Base-by-base conservation (phyloP, 140 eudicot species). In the Senecio squalidus region DNA sequence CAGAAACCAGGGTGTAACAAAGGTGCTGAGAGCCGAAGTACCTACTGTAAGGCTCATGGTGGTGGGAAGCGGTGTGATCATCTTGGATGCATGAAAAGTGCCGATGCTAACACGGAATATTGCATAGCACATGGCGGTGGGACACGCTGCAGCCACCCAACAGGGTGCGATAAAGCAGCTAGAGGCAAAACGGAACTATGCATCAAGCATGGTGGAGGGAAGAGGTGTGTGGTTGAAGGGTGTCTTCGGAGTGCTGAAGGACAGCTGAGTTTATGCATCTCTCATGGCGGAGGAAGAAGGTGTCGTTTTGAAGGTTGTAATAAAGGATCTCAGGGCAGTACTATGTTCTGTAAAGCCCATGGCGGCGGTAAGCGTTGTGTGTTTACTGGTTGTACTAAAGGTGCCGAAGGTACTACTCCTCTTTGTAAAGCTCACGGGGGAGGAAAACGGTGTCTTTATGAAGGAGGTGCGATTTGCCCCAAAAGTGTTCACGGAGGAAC, bases 351-450 rank as follows among this genome's bases (percentile, higher is more conserved):
- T 51, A 86, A 83, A 52, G 85, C 95, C 0, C 97, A 83, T 0
- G 94, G 94, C 5, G 95, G 94, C 27, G 97, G 96, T 24, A 88
- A 84, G 54, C 76, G 96, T 3, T 88, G 94, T 50, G 54, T 84
- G 16, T 88, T 88, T 56, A 62, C 83, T 3, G 94, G 96, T 17
- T 88, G 96, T 54, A 76, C 79, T 0, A 88, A 84, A 36, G 96
- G 96, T 0, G 96, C 96, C 1, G 96, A 88, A 67, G 96, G 96
- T 22, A 88, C 91, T 55, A 88, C 96, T 0, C 85, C 83, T 0
- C 77, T 88, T 33, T 88, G 96, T 73, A 88, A 88, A 67, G 87
- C 77, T 2, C 96, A 88, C 6, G 96, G 96, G 9, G 96, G 96
- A 0, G 96, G 93, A 6, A 89, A 83, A 43, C 76, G 95, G 15